Percentiles rank a stretch among this genome's conserved stretches.
Conservation (phyloP, 495 filamentous ascomycete genomes). For the Thermochaetoides thermophila region DNA sequence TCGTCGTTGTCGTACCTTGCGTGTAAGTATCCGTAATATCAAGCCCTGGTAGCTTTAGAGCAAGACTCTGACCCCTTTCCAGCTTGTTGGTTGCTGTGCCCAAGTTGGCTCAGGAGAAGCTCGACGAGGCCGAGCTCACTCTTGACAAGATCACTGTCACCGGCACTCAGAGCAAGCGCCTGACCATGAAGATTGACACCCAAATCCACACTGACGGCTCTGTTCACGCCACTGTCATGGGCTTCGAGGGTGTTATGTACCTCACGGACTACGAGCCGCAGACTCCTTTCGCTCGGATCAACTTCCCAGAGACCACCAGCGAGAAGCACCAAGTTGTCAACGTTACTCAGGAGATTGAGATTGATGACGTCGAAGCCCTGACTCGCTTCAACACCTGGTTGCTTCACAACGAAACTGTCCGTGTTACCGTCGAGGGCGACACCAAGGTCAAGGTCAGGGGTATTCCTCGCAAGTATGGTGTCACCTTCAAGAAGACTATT, state of each 20-base stretch:
- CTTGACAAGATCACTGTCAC: slow-evolving; percentile 44
- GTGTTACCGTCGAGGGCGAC: slow-evolving; percentile 24
- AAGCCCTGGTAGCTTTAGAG: slow-evolving; percentile 1
- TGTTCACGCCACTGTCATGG: slow-evolving; percentile 28
- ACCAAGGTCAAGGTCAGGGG: slow-evolving; percentile 26
- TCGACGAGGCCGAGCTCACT: slow-evolving; percentile 48
- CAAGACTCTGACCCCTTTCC: no score
- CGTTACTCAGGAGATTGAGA: slow-evolving; percentile 41
- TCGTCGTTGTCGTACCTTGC: slow-evolving; percentile 46
- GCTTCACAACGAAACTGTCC: slow-evolving; percentile 22
- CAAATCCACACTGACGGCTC: slow-evolving; percentile 38
- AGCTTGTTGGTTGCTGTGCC: slow-evolving; percentile 64
- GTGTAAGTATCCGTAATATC: no score
- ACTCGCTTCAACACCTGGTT: slow-evolving; percentile 47
- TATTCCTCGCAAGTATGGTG: slow-evolving; percentile 19
- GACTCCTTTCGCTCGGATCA: slow-evolving; percentile 36
- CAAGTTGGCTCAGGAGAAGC: slow-evolving; percentile 51
- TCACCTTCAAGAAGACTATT: slow-evolving; percentile 32
- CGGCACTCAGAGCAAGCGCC: slow-evolving; percentile 40
- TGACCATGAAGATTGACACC: slow-evolving; percentile 43
- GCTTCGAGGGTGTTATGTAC: slow-evolving; percentile 30
- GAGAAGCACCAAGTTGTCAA: slow-evolving; percentile 39
- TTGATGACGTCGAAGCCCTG: slow-evolving; percentile 40
- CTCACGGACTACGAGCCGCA: slow-evolving; percentile 40
- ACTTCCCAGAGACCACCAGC: slow-evolving; percentile 38